Base-by-base conservation (phyloP, 192 early-diverging fungal genomes). In the Coemansia sp. region DNA sequence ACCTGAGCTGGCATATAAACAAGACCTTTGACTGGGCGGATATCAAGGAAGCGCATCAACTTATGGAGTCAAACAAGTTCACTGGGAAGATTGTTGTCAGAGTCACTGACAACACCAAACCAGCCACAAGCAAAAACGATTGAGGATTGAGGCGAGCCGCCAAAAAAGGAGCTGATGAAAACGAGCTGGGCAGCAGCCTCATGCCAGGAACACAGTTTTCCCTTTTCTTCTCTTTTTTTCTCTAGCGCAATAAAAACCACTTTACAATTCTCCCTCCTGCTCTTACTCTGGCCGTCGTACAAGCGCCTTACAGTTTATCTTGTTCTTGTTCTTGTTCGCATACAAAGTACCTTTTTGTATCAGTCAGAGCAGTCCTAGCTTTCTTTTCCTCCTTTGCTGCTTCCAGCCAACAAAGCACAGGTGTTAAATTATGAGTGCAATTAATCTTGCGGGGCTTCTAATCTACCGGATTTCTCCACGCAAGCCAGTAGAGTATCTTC, bases 401-500 rank as follows among this genome's bases (percentile, higher is more conserved):
- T 26, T 49, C 23, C 20, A 49, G 46, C 20, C 46, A 49, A 12
- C 20, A 49, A 49, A 49, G 46, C 46, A 49, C 23, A 4, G 46
- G 46, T 33, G 33, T 29, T 10, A 2, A 35, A 75, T 42, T 59
- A 79, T 79, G 76, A 79, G 71, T 64, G 59, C 61, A 52, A 63
- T 68, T 45, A 77, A 74, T 62, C 23, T 73, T 61, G 80, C 88
- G 46, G 90, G 90, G 66, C 82, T 91, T 70, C 73, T 91, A 72
- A 86, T 89, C 71, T 91, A 89, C 80, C 87, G 90, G 79, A 73
- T 85, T 72, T 84, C 86, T 61, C 67, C 84, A 58, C 83, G 85
- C 79, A 66, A 61, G 57, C 81, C 85, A 23, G 72, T 72, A 64
- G 93, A 94, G 83, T 92, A 90, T 69, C 85, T 94, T 80, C 82